Conservation (phyloP, 345 rosid genomes). For the Corymbia maculata region DNA sequence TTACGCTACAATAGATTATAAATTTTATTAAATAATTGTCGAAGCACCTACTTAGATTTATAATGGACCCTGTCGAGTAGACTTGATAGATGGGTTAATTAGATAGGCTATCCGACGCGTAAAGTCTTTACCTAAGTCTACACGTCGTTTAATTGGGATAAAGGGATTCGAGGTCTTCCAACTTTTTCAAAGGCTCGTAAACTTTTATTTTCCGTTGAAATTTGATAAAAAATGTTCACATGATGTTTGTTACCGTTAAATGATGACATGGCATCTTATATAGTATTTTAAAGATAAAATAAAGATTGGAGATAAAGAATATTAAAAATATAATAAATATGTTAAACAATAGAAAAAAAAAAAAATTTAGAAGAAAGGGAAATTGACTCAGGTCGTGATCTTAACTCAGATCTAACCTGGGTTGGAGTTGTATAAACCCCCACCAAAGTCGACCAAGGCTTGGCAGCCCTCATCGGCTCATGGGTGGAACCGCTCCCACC, state of each 20-base stretch:
- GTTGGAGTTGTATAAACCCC: background rate
- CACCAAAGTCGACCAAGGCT: background rate
- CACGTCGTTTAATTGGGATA: background rate
- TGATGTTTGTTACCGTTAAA: background rate
- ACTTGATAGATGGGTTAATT: background rate
- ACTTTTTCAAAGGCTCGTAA: background rate
- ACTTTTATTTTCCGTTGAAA: background rate
- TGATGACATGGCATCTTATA: rapidly evolving
- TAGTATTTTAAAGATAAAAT: background rate
- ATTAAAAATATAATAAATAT: background rate
- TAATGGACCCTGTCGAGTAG: background rate
- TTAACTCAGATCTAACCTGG: background rate
- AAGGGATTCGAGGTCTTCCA: background rate
- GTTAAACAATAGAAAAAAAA: background rate
- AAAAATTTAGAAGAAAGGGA: rapidly evolving
- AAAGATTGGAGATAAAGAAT: background rate
- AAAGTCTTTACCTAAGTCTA: background rate
- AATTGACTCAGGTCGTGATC: background rate
- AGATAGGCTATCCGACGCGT: background rate
- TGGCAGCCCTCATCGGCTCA: rapidly evolving
- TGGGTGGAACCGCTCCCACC: rapidly evolving
- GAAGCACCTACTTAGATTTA: background rate
- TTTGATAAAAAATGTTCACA: background rate
- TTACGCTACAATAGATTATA: too few relatives aligned
- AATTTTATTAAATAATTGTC: background rate